Evolutionary conservation across 305 asterid species (phyloP), one percentile per base, ranked within the genome.

Genomic region (Fraxinus paxiana): DNA sequence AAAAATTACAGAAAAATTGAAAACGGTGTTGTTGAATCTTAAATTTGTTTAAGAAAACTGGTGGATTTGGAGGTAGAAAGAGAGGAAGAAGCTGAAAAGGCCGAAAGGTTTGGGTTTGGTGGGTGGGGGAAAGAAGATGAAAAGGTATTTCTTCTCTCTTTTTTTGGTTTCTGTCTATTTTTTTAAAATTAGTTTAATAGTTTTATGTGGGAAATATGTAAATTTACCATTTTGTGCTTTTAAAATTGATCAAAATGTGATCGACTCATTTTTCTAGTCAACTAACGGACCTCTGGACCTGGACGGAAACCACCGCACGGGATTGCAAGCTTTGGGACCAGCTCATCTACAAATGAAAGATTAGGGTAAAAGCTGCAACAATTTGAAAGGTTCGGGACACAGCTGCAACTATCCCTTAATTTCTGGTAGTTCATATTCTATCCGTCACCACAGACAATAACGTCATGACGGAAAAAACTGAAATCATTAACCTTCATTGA

Each of bases 401-500:
- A 48, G 7, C 59, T 48, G 59, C 59, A 48, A 15, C 59, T 48
- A 48, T 15, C 59, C 59, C 59, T 56, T 18, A 17, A 54, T 54
- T 4, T 17, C 65, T 54, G 26, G 65, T 6, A 54, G 65, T 54
- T 54, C 65, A 54, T 54, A 1, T 17, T 54, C 71, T 9, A 22
- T 61, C 5, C 24, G 30, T 18, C 30, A 59, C 69, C 69, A 67
- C 37, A 67, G 73, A 26, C 73, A 67, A 13, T 33, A 67, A 65
- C 67, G 22, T 22, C 51, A 28, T 13, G 7, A 67, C 20, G 0
- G 13, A 79, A 54, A 76, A 78, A 63, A 51, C 61, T 48, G 20
- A 77, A 65, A 73, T 34, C 34, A 70, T 17, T 24, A 80, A n/a
- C 61, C 51, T n/a, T 74, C 61, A 75, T 65, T 82, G 67, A 77